These are phyloP conservation scores for Populus ilicifolia DNA, from an alignment of 345 rosid species.

Conservation along the genomic window DNA sequence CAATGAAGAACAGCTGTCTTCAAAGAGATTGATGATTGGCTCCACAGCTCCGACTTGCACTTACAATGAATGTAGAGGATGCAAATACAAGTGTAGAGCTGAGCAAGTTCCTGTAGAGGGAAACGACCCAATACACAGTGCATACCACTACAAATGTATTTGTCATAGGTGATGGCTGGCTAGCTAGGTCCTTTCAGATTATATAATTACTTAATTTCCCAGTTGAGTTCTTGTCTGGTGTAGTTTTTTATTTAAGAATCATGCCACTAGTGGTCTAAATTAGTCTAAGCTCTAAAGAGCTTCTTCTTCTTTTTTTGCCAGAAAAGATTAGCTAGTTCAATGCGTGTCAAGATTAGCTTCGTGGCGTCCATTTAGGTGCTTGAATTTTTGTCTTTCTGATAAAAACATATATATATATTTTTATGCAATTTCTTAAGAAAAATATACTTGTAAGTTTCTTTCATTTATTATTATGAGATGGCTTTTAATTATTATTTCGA, in stretches of 20 bases:
- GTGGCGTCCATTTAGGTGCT: constrained; percentile 1
- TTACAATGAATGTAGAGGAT: constrained; percentile 89
- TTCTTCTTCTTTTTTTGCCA: not conserved
- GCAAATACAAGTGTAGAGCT: constrained; percentile 87
- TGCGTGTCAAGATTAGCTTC: not conserved
- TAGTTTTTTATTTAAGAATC: no score
- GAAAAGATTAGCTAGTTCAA: not conserved
- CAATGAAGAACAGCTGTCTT: not conserved
- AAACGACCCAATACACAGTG: constrained; percentile 83
- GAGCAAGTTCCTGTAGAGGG: constrained; percentile 97
- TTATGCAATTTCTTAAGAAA: no score
- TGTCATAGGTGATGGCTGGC: constrained; percentile 49
- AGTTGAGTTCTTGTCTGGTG: no score
- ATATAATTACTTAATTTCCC: not conserved
- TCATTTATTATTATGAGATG: no score
- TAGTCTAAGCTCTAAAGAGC: not conserved
- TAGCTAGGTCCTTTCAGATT: not conserved
- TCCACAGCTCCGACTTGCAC: constrained; percentile 91
- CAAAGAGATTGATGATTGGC: constrained; percentile 79
- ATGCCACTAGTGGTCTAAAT: not conserved
- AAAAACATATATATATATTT: no score
- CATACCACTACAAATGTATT: constrained; percentile 86
- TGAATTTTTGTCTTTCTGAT: constrained; percentile 2
- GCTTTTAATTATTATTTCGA: no score
- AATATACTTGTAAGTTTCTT: no score